Conservation (phyloP, 371 early-diverging fungal species). For the Mucor sp. region DNA sequence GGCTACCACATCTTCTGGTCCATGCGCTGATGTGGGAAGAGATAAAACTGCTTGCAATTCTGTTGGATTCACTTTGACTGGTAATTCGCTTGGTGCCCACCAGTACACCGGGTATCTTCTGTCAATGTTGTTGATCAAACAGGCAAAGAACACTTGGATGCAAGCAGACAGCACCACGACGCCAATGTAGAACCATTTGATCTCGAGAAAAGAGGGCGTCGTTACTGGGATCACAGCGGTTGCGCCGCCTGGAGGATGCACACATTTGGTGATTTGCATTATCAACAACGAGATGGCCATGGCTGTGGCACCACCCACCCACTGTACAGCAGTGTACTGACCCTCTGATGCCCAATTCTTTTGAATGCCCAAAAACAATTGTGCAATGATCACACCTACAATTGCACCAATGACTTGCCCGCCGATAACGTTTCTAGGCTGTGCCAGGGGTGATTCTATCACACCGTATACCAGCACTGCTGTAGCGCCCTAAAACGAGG, state of each 20-base stretch:
- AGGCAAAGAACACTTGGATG: slow-evolving; percentile 60
- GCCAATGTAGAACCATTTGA: slow-evolving; percentile 67
- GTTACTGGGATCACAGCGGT: slow-evolving; percentile 69
- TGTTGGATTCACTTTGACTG: slow-evolving; percentile 14
- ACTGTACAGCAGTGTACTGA: slow-evolving; percentile 46
- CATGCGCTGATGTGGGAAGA: background rate
- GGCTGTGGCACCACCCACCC: slow-evolving; percentile 70
- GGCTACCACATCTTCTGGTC: background rate
- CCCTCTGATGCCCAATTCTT: slow-evolving; percentile 25
- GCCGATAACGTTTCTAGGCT: slow-evolving; percentile 67
- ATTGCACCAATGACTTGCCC: slow-evolving; percentile 69
- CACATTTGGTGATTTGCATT: slow-evolving; percentile 72
- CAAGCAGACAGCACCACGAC: slow-evolving; percentile 53
- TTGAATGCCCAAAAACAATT: slow-evolving; percentile 55
- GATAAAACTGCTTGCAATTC: slow-evolving; percentile 9
- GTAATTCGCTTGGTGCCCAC: slow-evolving; percentile 46
- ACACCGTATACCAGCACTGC: slow-evolving; percentile 74
- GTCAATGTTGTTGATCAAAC: slow-evolving; percentile 69
- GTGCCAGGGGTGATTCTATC: slow-evolving; percentile 73
- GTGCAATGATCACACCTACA: slow-evolving; percentile 63
- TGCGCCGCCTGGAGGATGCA: slow-evolving; percentile 79
- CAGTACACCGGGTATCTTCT: slow-evolving; percentile 72
- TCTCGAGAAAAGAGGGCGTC: slow-evolving; percentile 37
- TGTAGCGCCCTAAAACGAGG: slow-evolving; percentile 52
- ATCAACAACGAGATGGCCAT: slow-evolving; percentile 65